Evolutionary conservation across 768 basidiomycete species (phyloP).

Genomic region (Suillus luteus): DNA sequence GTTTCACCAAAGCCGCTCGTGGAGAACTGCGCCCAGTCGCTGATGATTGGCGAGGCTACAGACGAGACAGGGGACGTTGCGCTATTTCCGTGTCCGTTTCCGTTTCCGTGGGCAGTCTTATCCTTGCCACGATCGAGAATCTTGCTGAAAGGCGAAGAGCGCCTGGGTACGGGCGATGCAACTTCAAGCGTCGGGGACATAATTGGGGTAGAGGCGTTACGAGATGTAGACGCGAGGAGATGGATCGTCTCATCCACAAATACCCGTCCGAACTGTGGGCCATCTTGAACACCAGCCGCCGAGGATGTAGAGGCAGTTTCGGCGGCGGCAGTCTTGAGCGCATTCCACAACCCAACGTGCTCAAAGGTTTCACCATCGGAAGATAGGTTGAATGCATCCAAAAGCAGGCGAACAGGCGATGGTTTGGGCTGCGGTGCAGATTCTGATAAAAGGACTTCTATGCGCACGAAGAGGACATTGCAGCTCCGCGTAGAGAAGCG

Average conservation of each 20-base stretch:
- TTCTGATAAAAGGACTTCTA: conserved; percentile 55
- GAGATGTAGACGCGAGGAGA: conserved; percentile 51
- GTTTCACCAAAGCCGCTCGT: conserved; percentile 59
- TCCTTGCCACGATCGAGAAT: conserved; percentile 25
- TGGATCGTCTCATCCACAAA: conserved; percentile 71
- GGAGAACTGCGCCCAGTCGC: conserved; percentile 74
- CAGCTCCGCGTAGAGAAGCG: conserved; percentile 67
- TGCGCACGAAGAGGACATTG: conserved; percentile 66
- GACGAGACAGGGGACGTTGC: conserved; percentile 32
- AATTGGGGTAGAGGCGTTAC: conserved; percentile 34
- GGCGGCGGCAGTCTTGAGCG: conserved; percentile 47
- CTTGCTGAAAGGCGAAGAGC: conserved; percentile 34
- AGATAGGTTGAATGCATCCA: conserved; percentile 57
- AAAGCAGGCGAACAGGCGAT: conserved; percentile 60
- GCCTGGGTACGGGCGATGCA: conserved; percentile 39
- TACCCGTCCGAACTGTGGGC: conserved; percentile 48
- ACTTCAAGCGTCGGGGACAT: conserved; percentile 30
- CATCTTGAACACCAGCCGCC: conserved; percentile 31
- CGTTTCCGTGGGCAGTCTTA: conserved; percentile 12
- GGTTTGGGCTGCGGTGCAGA: conserved; percentile 40
- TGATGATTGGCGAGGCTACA: conserved; percentile 27
- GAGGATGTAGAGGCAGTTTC: conserved; percentile 27
- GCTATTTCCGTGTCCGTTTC: conserved; percentile 19
- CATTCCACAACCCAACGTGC: conserved; percentile 51
- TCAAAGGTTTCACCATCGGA: conserved; percentile 38